These are phyloP conservation scores for Pestalotiopsis sp. DNA, from an alignment of 2,329 filamentous ascomycete genomes.

Conservation along the genomic window DNA sequence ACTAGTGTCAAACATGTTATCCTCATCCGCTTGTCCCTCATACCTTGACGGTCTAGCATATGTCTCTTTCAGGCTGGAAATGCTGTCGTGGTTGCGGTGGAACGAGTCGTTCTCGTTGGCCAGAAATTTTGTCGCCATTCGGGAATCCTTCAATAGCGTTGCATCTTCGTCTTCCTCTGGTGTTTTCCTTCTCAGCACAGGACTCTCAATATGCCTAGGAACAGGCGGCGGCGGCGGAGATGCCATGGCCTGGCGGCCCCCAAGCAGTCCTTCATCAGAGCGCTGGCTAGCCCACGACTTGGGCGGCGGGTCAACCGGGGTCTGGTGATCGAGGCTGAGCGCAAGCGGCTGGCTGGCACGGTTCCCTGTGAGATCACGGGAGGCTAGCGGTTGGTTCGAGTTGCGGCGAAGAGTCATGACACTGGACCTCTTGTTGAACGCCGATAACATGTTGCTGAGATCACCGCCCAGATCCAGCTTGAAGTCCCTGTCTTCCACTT, in stretches of 20 bases:
- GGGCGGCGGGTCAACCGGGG: conserved; percentile 49
- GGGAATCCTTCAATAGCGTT: conserved; percentile 53
- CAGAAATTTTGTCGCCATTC: conserved; percentile 52
- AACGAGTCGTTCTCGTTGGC: conserved; percentile 31
- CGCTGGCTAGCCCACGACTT: conserved; percentile 55
- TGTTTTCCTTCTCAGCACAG: conserved; percentile 17
- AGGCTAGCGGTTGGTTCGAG: conserved; percentile 35
- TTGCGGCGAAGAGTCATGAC: conserved; percentile 48
- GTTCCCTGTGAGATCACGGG: conserved; percentile 49
- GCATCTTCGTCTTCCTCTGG: conserved; percentile 55
- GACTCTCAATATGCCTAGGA: conserved; percentile 25
- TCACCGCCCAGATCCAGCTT: conserved; percentile 59
- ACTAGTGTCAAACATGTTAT: conserved; percentile 58
- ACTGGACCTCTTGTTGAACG: conserved; percentile 59
- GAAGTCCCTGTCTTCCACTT: conserved; percentile 47
- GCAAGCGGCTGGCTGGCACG: conserved; percentile 49
- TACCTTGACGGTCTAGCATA: conserved; percentile 34
- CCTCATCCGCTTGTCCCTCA: conserved; percentile 44
- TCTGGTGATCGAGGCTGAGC: conserved; percentile 47
- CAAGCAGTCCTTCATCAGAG: conserved; percentile 52
- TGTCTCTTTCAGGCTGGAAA: conserved; percentile 31
- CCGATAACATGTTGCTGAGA: conserved; percentile 58
- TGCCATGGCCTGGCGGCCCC: conserved; percentile 33
- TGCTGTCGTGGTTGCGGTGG: conserved; percentile 43
- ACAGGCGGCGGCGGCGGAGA: conserved; percentile 33